Conservation (phyloP, 106 monocot species). For the Acanthochlamys bracteata region DNA sequence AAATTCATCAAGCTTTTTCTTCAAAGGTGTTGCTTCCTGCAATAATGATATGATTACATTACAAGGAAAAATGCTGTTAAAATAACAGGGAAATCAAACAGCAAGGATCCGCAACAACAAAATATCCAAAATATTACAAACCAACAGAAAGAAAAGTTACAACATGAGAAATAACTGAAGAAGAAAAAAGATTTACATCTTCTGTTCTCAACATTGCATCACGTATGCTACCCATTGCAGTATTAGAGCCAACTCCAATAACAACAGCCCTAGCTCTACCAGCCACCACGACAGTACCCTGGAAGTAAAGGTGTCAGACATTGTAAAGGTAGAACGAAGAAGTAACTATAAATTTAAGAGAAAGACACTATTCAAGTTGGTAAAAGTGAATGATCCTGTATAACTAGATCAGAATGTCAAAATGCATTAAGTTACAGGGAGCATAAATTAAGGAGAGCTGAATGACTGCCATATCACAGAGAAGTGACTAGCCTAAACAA, state of each 20-base stretch:
- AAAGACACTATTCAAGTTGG: no score
- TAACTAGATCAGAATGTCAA: no score
- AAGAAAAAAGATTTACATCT: constrained; percentile 50
- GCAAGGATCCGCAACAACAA: no score
- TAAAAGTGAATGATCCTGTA: no score
- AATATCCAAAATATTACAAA: background rate
- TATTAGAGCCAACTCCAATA: constrained; percentile 90
- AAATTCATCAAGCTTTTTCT: constrained; percentile 99
- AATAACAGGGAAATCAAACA: background rate
- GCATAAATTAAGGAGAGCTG: no score
- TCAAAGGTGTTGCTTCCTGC: constrained; percentile 93
- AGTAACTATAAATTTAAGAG: no score
- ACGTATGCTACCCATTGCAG: constrained; percentile 98
- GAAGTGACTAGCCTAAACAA: no score
- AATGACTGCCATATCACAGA: no score
- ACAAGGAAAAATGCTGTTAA: background rate
- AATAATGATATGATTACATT: constrained; percentile 4
- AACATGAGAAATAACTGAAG: background rate
- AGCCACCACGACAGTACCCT: constrained; percentile 97
- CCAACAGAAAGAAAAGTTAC: background rate
- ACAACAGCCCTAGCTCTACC: constrained; percentile 98
- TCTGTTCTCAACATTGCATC: constrained; percentile 96
- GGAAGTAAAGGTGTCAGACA: constrained; percentile 5
- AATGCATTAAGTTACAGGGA: no score
- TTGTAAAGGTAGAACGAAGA: no score